A percentile compares a stretch with the other conserved stretches of the same genome.
Evolutionary conservation across 2,329 filamentous ascomycete species (phyloP).

Genomic region (Gnomoniopsis smithogilvyi): DNA sequence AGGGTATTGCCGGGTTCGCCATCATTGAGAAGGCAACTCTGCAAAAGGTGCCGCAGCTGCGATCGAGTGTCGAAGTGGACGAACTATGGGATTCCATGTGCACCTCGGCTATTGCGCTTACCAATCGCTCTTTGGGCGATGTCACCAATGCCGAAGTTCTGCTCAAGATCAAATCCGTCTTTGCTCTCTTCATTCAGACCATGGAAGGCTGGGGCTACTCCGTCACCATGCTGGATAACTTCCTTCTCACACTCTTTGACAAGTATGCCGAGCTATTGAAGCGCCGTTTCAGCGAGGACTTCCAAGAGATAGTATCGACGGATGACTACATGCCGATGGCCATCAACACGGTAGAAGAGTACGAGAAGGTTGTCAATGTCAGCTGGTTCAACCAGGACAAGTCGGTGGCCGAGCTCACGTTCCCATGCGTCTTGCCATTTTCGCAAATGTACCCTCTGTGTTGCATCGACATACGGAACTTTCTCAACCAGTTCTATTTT

Average conservation of each 20-base stretch:
- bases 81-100: constrained; percentile 99
- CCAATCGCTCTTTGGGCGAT: constrained; percentile 71
- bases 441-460: constrained; percentile 99
- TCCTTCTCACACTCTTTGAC: constrained; percentile 85
- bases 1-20: constrained; percentile 93
- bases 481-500: constrained; percentile 96
- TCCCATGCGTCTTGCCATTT: constrained; percentile 94
- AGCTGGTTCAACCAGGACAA: constrained; percentile 94
- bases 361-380: constrained; percentile 92
- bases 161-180: constrained; percentile 90
- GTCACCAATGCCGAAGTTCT: constrained; percentile 87
- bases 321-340: constrained; percentile 99
- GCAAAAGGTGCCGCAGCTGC: constrained; percentile 77
- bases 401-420: constrained; percentile 71
- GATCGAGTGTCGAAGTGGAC: constrained; percentile 86
- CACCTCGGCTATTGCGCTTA: constrained; percentile 77
- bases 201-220: constrained; percentile 98
- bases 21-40: constrained; percentile 96
- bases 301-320: constrained; percentile 86
- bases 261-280: constrained; percentile 93
- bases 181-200: constrained; percentile 94
- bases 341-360: constrained; percentile 85
- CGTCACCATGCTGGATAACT: constrained; percentile 74
- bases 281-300: constrained; percentile 88
- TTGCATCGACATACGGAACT: constrained; percentile 97